These are phyloP conservation scores for Podospora didyma DNA, from an alignment of 495 filamentous ascomycete genomes.

Conservation along the genomic window DNA sequence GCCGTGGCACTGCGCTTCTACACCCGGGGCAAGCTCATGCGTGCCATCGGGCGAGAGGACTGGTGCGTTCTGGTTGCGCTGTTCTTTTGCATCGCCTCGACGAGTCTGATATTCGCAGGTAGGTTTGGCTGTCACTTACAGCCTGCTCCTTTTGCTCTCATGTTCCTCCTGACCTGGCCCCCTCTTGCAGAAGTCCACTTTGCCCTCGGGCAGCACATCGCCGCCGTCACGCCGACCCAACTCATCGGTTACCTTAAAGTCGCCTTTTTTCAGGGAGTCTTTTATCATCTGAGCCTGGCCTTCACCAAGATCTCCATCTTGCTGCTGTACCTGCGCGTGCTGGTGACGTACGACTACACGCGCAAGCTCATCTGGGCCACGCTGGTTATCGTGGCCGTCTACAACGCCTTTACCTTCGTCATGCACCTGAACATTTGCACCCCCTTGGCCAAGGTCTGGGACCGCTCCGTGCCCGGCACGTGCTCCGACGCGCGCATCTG, in stretches of 20 bases:
- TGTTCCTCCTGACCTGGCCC: no score
- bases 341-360: constrained; percentile 10
- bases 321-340: constrained; percentile 23
- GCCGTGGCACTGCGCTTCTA: constrained; percentile 13
- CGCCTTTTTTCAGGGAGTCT: not conserved
- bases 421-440: constrained; percentile 12
- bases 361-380: constrained; percentile 9
- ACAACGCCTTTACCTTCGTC: constrained; percentile 10
- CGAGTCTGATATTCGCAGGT: not conserved
- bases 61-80: constrained; percentile 4
- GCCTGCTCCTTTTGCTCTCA: no score
- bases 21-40: constrained; percentile 2
- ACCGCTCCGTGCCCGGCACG: constrained; percentile 5
- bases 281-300: constrained; percentile 11
- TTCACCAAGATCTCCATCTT: constrained; percentile 27
- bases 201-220: not conserved
- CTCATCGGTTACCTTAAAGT: not conserved
- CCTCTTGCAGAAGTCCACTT: no score
- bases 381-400: constrained; percentile 9
- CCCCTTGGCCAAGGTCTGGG: constrained; percentile 13
- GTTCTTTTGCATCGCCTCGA: not conserved
- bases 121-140: no score
- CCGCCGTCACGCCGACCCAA: not conserved
- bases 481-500: not conserved
- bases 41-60: not conserved